A percentile compares a stretch with the other conserved stretches of the same genome.
Evolutionary conservation across 73 alveolate species (phyloP).

Genomic region (Paramecium primaurelia): DNA sequence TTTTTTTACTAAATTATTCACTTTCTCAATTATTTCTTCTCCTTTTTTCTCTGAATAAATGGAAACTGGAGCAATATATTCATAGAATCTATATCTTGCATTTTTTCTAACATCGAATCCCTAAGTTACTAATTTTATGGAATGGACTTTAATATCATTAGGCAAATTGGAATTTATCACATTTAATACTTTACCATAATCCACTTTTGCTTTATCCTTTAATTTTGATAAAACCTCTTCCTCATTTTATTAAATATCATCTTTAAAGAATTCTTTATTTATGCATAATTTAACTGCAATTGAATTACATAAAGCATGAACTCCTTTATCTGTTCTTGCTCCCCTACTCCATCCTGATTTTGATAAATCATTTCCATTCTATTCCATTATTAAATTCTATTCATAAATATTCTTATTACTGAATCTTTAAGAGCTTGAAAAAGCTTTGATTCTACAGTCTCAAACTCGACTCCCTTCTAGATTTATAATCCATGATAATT

Average conservation of each 20-base stretch:
- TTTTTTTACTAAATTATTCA: slow-evolving; percentile 63
- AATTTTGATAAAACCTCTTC: slow-evolving; percentile 26
- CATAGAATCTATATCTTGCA: slow-evolving; percentile 86
- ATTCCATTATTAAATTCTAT: slow-evolving; percentile 67
- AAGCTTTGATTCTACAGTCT: slow-evolving; percentile 52
- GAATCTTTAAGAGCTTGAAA: slow-evolving; percentile 49
- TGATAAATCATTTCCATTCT: slow-evolving; percentile 70
- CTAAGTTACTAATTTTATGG: slow-evolving; percentile 74
- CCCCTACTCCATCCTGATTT: slow-evolving; percentile 88
- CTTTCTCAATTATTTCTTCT: slow-evolving; percentile 70
- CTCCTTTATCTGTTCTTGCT: slow-evolving; percentile 91
- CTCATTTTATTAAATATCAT: slow-evolving; percentile 37
- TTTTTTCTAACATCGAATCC: slow-evolving; percentile 89
- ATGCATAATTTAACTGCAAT: slow-evolving; percentile 71
- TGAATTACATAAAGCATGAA: slow-evolving; percentile 81
- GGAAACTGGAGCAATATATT: slow-evolving; percentile 85
- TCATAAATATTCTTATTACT: background rate
- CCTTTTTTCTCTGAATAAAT: slow-evolving; percentile 65
- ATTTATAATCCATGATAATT: slow-evolving; percentile 55
- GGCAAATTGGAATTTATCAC: slow-evolving; percentile 81
- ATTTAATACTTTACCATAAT: slow-evolving; percentile 69
- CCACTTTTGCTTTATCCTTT: slow-evolving; percentile 60
- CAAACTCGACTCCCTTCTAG: slow-evolving; percentile 5
- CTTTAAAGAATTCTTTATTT: slow-evolving; percentile 34
- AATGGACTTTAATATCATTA: slow-evolving; percentile 76